phyloP scores from a whole-genome alignment of 805 yeast species.

The Ogataea pignaliae region DNA sequence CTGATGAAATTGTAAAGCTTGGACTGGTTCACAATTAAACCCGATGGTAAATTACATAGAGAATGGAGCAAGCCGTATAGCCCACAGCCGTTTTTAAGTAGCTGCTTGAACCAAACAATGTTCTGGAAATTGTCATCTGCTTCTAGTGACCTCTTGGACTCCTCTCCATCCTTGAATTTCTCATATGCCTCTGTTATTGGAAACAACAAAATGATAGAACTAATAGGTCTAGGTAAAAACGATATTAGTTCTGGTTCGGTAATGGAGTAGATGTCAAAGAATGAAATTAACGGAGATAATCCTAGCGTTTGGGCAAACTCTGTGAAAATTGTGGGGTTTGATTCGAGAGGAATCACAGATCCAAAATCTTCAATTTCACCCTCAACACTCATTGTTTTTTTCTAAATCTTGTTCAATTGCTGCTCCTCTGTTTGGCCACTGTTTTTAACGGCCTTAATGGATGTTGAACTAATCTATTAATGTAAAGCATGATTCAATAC shows the following conservation, averaged over 20 bases:
- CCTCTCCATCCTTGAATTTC: conserved; percentile 34
- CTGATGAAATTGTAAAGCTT: conserved; percentile 19
- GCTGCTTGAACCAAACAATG: conserved; percentile 78
- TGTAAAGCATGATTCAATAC: no score
- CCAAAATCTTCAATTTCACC: conserved; percentile 7
- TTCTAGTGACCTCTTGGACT: conserved; percentile 9
- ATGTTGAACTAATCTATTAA: no score
- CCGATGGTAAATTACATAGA: conserved; percentile 42
- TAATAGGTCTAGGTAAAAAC: conserved; percentile 76
- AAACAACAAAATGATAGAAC: conserved; percentile 73
- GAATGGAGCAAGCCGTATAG: conserved; percentile 78
- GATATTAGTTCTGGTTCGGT: conserved; percentile 76
- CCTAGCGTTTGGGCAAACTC: conserved; percentile 67
- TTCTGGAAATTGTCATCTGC: conserved; percentile 29
- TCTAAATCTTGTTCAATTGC: not conserved
- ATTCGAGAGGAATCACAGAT: conserved; percentile 80
- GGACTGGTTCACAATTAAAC: conserved; percentile 38
- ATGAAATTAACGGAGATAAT: conserved; percentile 50
- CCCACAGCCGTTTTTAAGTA: conserved; percentile 88
- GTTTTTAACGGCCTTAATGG: no score
- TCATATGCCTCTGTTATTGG: conserved; percentile 71
- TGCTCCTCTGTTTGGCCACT: not conserved
- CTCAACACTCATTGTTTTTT: not conserved
- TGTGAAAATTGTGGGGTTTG: conserved; percentile 82
- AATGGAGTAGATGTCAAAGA: conserved; percentile 81